These are phyloP conservation scores for Rusavskia elegans DNA, from an alignment of 495 filamentous ascomycete species.

Conservation along the genomic window DNA sequence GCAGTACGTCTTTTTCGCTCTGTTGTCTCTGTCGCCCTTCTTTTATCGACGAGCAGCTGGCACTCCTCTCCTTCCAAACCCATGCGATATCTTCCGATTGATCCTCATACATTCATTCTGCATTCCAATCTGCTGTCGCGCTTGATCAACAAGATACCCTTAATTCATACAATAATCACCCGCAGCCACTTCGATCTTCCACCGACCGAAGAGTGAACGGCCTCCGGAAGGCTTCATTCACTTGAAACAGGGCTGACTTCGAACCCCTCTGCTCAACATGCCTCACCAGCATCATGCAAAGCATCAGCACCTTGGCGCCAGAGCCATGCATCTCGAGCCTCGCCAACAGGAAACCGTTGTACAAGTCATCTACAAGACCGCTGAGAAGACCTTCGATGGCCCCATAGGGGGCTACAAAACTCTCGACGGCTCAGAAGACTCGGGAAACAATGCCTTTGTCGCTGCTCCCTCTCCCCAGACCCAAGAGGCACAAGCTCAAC, in stretches of 20 bases:
- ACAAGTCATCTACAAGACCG: conserved; percentile 38
- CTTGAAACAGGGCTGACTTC: not conserved
- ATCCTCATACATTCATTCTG: conserved; percentile 1
- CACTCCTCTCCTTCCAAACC: not conserved
- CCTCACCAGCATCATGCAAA: conserved; percentile 17
- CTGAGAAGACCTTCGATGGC: conserved; percentile 37
- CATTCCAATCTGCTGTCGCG: not conserved
- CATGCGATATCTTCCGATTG: not conserved
- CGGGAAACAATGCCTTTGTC: not conserved
- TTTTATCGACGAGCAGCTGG: conserved; percentile 19
- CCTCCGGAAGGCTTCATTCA: not conserved
- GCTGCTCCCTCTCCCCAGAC: conserved; percentile 3
- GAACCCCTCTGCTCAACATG: conserved; percentile 7
- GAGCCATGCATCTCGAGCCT: conserved; percentile 5
- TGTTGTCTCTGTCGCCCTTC: conserved; percentile 25
- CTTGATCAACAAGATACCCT: not conserved
- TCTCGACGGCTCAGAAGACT: conserved; percentile 8
- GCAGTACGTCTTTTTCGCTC: not conserved
- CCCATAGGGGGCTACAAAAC: conserved; percentile 40
- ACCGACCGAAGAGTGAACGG: not conserved
- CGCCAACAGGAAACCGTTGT: conserved; percentile 23
- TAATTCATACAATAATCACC: conserved; percentile 3
- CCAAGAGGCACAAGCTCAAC: conserved; percentile 2
- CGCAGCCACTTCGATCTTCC: not conserved
- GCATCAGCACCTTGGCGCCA: conserved; percentile 13